phyloP scores from a whole-genome alignment of 1,284 basidiomycete species.

The Sanghuangporus baumii region DNA sequence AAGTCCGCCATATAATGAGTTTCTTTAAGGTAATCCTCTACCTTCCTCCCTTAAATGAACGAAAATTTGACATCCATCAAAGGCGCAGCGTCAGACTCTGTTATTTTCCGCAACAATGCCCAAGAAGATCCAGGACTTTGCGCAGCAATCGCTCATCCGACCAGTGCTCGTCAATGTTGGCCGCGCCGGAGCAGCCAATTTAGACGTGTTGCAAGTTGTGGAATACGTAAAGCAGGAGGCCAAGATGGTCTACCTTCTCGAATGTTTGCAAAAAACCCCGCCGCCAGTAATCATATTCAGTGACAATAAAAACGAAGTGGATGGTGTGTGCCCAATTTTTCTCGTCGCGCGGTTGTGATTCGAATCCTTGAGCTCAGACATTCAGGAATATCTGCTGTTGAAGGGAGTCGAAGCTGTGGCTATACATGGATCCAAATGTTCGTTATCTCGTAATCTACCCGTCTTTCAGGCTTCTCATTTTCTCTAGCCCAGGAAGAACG shows the following conservation, averaged over 20 bases:
- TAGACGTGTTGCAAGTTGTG: conserved; percentile 96
- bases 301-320: conserved; percentile 99
- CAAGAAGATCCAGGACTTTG: conserved; percentile 97
- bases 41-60: not conserved
- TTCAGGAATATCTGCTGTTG: conserved; percentile 93
- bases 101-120: conserved; percentile 99
- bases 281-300: conserved; percentile 98
- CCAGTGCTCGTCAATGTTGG: conserved; percentile 97
- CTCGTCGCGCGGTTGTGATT: not conserved
- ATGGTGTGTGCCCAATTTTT: conserved; percentile 50
- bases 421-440: conserved; percentile 96
- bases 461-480: not conserved
- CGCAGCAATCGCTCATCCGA: conserved; percentile 88
- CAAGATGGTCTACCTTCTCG: conserved; percentile 98
- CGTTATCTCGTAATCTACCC: conserved; percentile 23
- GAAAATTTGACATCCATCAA: conserved; percentile 18
- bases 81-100: conserved; percentile 95
- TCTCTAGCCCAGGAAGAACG: conserved; percentile 90
- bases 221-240: conserved; percentile 99
- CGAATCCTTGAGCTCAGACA: conserved; percentile 52
- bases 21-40: conserved; percentile 75
- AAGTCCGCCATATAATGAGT: conserved; percentile 97
- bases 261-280: conserved; percentile 97
- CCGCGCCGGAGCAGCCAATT: conserved; percentile 93
- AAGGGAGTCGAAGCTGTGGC: conserved; percentile 99